Evolutionary conservation across 2,329 filamentous ascomycete genomes (phyloP), one percentile per base, ranked within the genome.

Genomic region (Blastomyces silverae): DNA sequence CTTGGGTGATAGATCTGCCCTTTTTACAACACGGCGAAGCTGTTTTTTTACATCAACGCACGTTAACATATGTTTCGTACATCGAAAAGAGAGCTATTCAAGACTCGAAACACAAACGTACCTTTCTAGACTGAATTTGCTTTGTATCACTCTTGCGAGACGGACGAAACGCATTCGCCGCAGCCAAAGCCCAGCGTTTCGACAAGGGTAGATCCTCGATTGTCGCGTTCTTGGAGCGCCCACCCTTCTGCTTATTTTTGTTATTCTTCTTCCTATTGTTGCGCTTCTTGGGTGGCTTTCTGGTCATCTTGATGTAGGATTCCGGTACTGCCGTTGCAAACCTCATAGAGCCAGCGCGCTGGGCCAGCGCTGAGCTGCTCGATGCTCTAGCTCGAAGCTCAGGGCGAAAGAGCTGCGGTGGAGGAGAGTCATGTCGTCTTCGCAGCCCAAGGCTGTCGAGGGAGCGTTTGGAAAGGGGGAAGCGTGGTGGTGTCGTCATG

Each of bases 151-250:
- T 42, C 31, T 63, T 59, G 34, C 52, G 31, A 8, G 63, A 66
- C 28, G 59, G 48, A 28, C 66, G 67, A 64, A 68, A 42, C 11
- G 58, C 64, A 37, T 67, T 68, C 44, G 61, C 64, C 44, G 66
- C 66, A 62, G 63, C 64, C 2, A 64, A 42, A 22, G 66, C 63
- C 66, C 67, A 67, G 17, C 62, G 63, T 59, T 64, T 67, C 20
- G 63, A 58, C 7, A 64, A 59, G 57, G 62, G 48, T 25, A 64
- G 31, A 46, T 44, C 56, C 31, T 63, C 57, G 25, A 22, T 56
- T 10, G 53, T 17, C 6, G 61, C 20, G 50, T 50, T 61, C 44
- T 50, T 61, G 22, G 58, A 61, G 34, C 44, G 58, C 15, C 22
- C 58, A 1, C 37, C 22, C 11, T 22, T 28, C n/a, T 58, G 42